Evolutionary conservation across 1,284 basidiomycete genomes (phyloP), one percentile per base, ranked within the genome.

Genomic region (Pterulicium gracile): DNA sequence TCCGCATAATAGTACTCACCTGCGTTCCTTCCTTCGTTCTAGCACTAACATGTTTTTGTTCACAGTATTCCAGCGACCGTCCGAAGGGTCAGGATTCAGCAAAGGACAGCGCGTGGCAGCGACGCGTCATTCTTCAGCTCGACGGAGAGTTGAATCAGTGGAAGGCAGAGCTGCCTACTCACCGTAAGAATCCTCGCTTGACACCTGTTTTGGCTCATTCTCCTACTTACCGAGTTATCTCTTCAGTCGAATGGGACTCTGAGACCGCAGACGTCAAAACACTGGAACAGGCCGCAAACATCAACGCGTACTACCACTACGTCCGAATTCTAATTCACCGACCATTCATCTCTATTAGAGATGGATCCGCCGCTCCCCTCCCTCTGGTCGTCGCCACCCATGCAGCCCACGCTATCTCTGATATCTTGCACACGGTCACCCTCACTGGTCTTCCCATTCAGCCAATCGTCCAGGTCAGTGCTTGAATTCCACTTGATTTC

Each of bases 271-370:
- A n/a, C n/a, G n/a, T n/a, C n/a, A n/a, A n/a, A n/a, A 39, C 36
- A 48, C 73, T 77, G 52, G 61, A 67, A 43, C 74, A 77, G 56
- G 72, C 71, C 2, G 71, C 70, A 1, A 54, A 60, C 7, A 62
- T 79, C 2, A 72, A 73, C 52, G 54, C 65, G 4, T 61, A 66
- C 20, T 77, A 71, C 57, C 75, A 78, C 55, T 65, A 70, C 39
- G 55, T 67, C 13, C 67, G 67, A 50, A 77, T 79, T 51, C 61
- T 70, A 23, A 68, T 78, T 43, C 75, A 79, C 54, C 68, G 76
- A 13, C 74, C 73, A 0, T 79, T 77, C 60, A 75, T 79, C 19
- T 15, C 19, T 7, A 39, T 18, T 5, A 7, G 4, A 17, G 36
- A 39, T 17, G 19, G 4, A 13, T 15, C 36, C 5, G 36, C 36